These are phyloP conservation scores for Zychaea mexicana DNA, from an alignment of 371 early-diverging fungal genomes.

Conservation along the genomic window DNA sequence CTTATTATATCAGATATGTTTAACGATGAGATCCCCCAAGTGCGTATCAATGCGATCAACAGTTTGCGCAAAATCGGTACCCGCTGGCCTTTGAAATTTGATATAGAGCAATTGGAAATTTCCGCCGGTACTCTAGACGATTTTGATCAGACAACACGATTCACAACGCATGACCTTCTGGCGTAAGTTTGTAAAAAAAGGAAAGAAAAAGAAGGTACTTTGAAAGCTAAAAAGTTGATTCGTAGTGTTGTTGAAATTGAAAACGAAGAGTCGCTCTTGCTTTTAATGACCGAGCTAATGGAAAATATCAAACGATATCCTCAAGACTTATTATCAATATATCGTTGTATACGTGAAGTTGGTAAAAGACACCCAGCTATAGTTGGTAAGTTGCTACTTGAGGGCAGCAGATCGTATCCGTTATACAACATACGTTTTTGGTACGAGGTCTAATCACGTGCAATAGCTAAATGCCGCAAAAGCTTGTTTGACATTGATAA, in stretches of 20 bases:
- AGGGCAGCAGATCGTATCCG: too few species aligned
- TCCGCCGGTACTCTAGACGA: constrained; percentile 80
- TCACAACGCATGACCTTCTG: constrained; percentile 68
- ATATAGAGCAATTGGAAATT: constrained; percentile 77
- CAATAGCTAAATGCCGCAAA: constrained; percentile 1
- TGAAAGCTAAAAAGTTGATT: neutral
- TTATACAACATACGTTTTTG: too few species aligned
- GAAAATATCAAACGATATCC: constrained; percentile 67
- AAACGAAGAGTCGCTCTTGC: constrained; percentile 29
- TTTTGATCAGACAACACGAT: constrained; percentile 63
- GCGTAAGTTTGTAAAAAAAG: constrained; percentile 37
- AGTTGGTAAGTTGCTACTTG: constrained; percentile 42
- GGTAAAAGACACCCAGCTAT: constrained; percentile 65
- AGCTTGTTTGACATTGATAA: constrained; percentile 42
- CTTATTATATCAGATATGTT: too few species aligned
- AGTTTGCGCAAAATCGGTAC: constrained; percentile 75
- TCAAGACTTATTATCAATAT: constrained; percentile 70
- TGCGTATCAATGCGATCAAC: constrained; percentile 80
- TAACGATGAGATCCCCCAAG: constrained; percentile 86
- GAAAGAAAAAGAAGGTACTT: neutral
- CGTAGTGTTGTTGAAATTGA: constrained; percentile 36
- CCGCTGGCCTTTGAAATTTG: constrained; percentile 56
- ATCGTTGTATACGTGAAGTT: constrained; percentile 60
- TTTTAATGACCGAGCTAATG: constrained; percentile 49
- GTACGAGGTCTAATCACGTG: too few species aligned